phyloP scores from a whole-genome alignment of 495 filamentous ascomycete species.

The Jackrogersella minutella region DNA sequence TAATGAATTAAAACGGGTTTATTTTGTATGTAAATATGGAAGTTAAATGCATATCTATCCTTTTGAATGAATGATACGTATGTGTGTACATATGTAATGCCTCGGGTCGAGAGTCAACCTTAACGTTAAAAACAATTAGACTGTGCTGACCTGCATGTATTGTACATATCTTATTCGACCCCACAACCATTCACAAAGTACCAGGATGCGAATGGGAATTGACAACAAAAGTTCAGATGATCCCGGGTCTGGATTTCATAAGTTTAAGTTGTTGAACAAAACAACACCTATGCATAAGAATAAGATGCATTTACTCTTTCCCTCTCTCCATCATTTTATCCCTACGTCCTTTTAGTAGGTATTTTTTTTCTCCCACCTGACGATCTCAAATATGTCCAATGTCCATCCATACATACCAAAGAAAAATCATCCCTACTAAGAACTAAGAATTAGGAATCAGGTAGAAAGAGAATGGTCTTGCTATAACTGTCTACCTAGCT shows the following conservation, averaged over 20 bases:
- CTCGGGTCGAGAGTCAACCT: not conserved
- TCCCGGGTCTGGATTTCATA: conserved; percentile 3
- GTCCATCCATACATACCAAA: too few relatives aligned
- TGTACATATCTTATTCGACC: not conserved
- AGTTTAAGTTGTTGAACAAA: too few relatives aligned
- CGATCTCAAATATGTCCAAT: too few relatives aligned
- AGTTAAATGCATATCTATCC: too few relatives aligned
- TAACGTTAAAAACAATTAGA: not conserved
- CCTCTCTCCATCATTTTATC: not conserved
- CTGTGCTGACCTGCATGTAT: conserved; percentile 1
- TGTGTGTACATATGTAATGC: not conserved
- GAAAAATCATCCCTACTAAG: too few relatives aligned
- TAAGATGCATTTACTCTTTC: not conserved
- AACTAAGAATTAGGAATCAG: too few relatives aligned
- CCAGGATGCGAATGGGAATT: too few relatives aligned
- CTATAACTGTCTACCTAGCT: too few relatives aligned
- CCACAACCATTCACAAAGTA: conserved; percentile 23
- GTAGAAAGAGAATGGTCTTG: not conserved
- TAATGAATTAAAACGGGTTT: too few relatives aligned
- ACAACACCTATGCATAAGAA: not conserved
- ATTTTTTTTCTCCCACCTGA: not conserved
- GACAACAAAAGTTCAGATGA: conserved; percentile 27
- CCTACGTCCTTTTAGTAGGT: not conserved
- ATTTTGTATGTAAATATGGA: too few relatives aligned
- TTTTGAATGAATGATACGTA: too few relatives aligned